Percentiles rank a stretch among this genome's conserved stretches.
Evolutionary conservation across 495 filamentous ascomycete genomes (phyloP).

Genomic region (Talaromyces trachyspermus): DNA sequence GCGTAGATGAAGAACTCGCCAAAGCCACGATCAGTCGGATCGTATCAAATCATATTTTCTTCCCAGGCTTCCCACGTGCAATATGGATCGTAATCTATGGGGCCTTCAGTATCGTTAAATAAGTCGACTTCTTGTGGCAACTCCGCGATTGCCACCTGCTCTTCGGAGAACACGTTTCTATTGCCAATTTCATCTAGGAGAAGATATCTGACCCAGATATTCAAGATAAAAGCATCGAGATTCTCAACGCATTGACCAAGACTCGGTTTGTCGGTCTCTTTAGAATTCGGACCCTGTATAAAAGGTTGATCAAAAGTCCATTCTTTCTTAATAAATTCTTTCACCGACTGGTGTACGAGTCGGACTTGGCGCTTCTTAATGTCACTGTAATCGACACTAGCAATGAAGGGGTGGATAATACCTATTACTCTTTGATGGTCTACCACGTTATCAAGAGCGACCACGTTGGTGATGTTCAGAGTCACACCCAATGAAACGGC

Average conservation of each 20-base stretch:
- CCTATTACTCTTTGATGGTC: slow-evolving; percentile 20
- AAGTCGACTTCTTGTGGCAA: slow-evolving; percentile 12
- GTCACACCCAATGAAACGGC: slow-evolving; percentile 12
- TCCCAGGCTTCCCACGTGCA: slow-evolving; percentile 20
- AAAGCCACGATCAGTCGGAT: slow-evolving; percentile 18
- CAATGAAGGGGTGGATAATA: slow-evolving; percentile 23
- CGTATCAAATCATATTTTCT: slow-evolving; percentile 15
- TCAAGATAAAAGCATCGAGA: slow-evolving; percentile 16
- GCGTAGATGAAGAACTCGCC: slow-evolving; percentile 19
- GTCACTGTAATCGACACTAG: slow-evolving; percentile 14
- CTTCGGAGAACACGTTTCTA: slow-evolving; percentile 15
- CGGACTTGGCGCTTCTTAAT: slow-evolving; percentile 17
- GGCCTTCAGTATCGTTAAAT: slow-evolving; percentile 11
- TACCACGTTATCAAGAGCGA: slow-evolving; percentile 14
- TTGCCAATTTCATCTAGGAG: slow-evolving; percentile 20
- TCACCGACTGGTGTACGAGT: slow-evolving; percentile 21
- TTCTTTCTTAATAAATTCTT: slow-evolving; percentile 15
- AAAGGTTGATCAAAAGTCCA: slow-evolving; percentile 9
- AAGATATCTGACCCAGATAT: slow-evolving; percentile 21
- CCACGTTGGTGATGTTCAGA: slow-evolving; percentile 11
- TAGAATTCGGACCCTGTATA: slow-evolving; percentile 3
- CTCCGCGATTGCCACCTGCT: slow-evolving; percentile 16
- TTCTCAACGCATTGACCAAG: slow-evolving; percentile 2
- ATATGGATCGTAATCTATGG: slow-evolving; percentile 12
- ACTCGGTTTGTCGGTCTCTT: slow-evolving; percentile 2